phyloP scores from a whole-genome alignment of 1,284 basidiomycete species.

The Apiotrichum porosum region DNA sequence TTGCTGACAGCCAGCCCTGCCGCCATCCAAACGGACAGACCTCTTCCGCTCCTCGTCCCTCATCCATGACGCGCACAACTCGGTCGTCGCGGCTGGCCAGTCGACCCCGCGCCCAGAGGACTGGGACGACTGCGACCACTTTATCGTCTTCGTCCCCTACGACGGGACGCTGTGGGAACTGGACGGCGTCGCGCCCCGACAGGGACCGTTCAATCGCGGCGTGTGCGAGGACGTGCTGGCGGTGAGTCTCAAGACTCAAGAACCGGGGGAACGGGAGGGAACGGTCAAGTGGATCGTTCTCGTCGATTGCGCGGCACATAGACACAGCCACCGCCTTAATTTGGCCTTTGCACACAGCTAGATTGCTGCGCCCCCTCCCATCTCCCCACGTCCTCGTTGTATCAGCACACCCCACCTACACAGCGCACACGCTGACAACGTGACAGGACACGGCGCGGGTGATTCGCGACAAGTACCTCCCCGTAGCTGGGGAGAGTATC shows the following conservation, averaged over 20 bases:
- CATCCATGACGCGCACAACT: slow-evolving; percentile 21
- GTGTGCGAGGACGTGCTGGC: slow-evolving; percentile 3
- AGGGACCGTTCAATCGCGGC: slow-evolving; percentile 19
- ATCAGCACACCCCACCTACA: neutral
- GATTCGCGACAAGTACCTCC: slow-evolving; percentile 22
- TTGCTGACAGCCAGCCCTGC: neutral
- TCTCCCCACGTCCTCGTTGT: neutral
- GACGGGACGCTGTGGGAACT: slow-evolving; percentile 17
- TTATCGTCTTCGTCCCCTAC: slow-evolving; percentile 17
- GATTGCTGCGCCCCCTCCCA: neutral
- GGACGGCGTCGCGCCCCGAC: slow-evolving; percentile 21
- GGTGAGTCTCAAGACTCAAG: too few relatives aligned
- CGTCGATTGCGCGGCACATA: too few relatives aligned
- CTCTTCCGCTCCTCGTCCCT: slow-evolving; percentile 13
- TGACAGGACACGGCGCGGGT: slow-evolving; percentile 19
- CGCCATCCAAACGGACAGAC: slow-evolving; percentile 3
- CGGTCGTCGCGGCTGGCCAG: slow-evolving; percentile 16
- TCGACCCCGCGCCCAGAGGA: slow-evolving; percentile 13
- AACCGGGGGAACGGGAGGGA: too few relatives aligned
- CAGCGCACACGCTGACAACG: neutral
- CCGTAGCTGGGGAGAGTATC: slow-evolving; percentile 13
- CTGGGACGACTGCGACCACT: slow-evolving; percentile 26
- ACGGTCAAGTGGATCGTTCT: too few relatives aligned
- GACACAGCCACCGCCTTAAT: too few relatives aligned
- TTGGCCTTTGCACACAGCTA: neutral